phyloP scores from a whole-genome alignment of 768 basidiomycete species.

The Mycena filopes region DNA sequence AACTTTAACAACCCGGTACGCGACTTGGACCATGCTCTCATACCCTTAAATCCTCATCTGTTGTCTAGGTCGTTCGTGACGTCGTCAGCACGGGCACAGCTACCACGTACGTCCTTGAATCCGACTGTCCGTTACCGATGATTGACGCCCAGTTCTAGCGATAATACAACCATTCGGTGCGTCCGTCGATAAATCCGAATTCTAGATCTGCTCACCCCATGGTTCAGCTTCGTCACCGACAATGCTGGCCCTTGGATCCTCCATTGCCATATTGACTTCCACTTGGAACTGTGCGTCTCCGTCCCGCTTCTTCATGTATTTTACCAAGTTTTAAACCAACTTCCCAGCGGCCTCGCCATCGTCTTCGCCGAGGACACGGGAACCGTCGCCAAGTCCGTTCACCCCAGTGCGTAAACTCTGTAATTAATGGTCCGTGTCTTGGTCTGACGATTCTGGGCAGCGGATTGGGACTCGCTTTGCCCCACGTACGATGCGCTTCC shows the following conservation, averaged over 20 bases:
- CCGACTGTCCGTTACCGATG: not conserved
- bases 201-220: too few species aligned
- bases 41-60: too few species aligned
- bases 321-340: too few species aligned
- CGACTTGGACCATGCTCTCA: too few species aligned
- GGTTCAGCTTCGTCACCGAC: conserved; percentile 63
- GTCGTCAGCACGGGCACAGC: conserved; percentile 18
- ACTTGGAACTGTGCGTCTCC: conserved; percentile 37
- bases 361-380: conserved; percentile 35
- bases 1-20: conserved; percentile 57
- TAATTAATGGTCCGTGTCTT: too few species aligned
- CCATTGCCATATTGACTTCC: conserved; percentile 44
- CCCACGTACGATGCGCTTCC: too few species aligned
- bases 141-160: conserved; percentile 15
- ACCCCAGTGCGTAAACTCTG: conserved; percentile 27
- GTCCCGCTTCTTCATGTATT: not conserved
- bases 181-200: too few species aligned
- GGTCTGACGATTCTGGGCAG: too few species aligned
- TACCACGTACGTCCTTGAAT: conserved; percentile 5
- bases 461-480: too few species aligned
- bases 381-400: not conserved
- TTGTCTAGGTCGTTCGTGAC: conserved; percentile 37
- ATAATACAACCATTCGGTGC: conserved; percentile 52
- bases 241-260: conserved; percentile 38
- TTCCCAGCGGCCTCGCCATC: conserved; percentile 32